Evolutionary conservation across 2,329 filamentous ascomycete genomes (phyloP).

Genomic region (Pestalotiopsis sp.): DNA sequence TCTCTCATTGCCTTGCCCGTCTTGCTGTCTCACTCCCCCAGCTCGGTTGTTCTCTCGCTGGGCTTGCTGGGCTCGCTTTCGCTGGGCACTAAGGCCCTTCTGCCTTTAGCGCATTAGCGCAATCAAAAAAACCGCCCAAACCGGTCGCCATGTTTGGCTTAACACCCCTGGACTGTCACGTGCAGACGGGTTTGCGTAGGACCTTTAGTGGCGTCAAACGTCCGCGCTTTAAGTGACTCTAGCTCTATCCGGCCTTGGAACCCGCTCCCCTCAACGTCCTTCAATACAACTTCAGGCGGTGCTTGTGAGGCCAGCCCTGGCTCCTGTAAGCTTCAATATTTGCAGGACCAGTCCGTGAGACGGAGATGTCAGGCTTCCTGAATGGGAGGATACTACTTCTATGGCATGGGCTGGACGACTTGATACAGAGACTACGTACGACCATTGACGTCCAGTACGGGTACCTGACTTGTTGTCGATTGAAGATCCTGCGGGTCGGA

Average conservation of each 20-base stretch:
- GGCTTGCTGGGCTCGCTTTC: neutral
- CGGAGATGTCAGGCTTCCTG: neutral
- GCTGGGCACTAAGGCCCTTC: neutral
- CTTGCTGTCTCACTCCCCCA: neutral
- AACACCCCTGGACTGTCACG: slow-evolving; percentile 9
- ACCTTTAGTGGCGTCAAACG: slow-evolving; percentile 5
- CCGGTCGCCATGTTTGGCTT: neutral
- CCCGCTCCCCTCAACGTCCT: slow-evolving; percentile 5
- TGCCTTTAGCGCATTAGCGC: slow-evolving; percentile 7
- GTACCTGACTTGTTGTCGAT: neutral
- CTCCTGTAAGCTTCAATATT: neutral
- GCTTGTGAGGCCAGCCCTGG: neutral
- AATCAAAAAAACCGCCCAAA: neutral
- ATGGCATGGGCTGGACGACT: neutral
- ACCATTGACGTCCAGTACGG: neutral
- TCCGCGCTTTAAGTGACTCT: slow-evolving; percentile 1
- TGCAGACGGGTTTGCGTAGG: neutral
- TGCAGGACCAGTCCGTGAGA: neutral
- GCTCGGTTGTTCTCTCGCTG: too few species aligned
- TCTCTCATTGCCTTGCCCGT: neutral
- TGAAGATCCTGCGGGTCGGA: neutral
- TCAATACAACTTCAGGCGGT: slow-evolving; percentile 7
- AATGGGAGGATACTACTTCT: neutral
- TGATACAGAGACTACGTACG: neutral
- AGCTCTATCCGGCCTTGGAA: neutral